These are phyloP conservation scores for Iberis amara DNA, from an alignment of 441 rosid species.

Conservation along the genomic window DNA sequence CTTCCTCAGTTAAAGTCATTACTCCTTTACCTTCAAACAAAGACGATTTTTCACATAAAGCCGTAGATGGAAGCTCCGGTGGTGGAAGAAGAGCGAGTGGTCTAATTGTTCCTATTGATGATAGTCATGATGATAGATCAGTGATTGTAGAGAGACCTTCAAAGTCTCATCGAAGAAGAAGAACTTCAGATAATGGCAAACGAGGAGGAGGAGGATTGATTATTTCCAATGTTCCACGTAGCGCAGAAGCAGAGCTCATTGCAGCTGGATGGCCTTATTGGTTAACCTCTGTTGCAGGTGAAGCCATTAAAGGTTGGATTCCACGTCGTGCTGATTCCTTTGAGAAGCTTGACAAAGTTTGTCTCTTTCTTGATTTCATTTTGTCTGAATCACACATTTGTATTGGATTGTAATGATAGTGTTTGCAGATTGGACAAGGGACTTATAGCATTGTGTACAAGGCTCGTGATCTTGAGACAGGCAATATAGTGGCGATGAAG, in stretches of 20 bases:
- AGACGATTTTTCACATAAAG: constrained; percentile 32
- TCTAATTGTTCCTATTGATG: constrained; percentile 32
- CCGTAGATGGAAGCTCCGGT: constrained; percentile 19
- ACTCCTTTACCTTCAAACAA: constrained; percentile 43
- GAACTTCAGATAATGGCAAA: constrained; percentile 40
- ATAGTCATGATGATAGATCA: constrained; percentile 27
- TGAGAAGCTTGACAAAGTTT: constrained; percentile 76
- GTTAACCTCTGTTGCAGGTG: constrained; percentile 77
- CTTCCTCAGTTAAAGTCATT: constrained; percentile 44
- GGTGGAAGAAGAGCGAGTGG: constrained; percentile 23
- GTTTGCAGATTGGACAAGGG: constrained; percentile 85
- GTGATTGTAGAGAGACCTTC: constrained; percentile 26
- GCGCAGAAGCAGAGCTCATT: constrained; percentile 47
- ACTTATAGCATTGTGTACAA: constrained; percentile 79
- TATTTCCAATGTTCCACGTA: constrained; percentile 30
- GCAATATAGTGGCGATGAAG: constrained; percentile 78
- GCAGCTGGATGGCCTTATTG: constrained; percentile 84
- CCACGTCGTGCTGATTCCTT: constrained; percentile 72
- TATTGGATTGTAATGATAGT: not conserved
- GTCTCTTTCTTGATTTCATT: constrained; percentile 16
- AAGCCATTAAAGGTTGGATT: constrained; percentile 78
- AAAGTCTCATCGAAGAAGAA: constrained; percentile 31
- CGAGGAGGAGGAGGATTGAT: constrained; percentile 27
- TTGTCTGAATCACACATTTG: not conserved
- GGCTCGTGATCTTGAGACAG: constrained; percentile 66